Percentiles rank a stretch among this genome's conserved stretches.
Conservation (phyloP, 2,329 filamentous ascomycete species). For the Monosporascus sp. region DNA sequence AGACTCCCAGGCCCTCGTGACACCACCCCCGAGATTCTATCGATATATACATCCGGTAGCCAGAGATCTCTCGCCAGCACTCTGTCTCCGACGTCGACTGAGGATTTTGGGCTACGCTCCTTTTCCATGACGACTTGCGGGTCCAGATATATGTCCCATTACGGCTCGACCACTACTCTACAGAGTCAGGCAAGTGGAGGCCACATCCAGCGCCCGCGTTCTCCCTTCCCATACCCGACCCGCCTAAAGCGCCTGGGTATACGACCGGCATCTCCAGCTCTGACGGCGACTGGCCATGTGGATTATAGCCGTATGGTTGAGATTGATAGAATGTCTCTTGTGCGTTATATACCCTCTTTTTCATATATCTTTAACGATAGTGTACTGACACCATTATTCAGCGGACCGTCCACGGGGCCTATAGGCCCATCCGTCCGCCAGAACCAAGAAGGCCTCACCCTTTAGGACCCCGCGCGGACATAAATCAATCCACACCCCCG, state of each 20-base stretch:
- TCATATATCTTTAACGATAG: background rate
- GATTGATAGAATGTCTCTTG: constrained; percentile 43
- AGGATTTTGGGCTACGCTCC: constrained; percentile 42
- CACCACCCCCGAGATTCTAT: constrained; percentile 50
- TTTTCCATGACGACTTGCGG: constrained; percentile 52
- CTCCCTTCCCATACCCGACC: constrained; percentile 55
- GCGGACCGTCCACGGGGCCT: constrained; percentile 41
- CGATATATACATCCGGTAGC: constrained; percentile 50
- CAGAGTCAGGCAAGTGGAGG: constrained; percentile 40
- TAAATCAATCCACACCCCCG: constrained; percentile 37
- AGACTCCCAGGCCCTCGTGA: constrained; percentile 46
- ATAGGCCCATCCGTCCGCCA: constrained; percentile 33
- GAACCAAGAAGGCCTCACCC: constrained; percentile 33
- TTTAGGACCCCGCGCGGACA: constrained; percentile 34
- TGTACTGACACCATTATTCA: constrained; percentile 17
- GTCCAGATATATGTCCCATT: constrained; percentile 41
- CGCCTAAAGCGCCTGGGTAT: constrained; percentile 51
- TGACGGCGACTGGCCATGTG: constrained; percentile 41
- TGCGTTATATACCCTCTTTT: constrained; percentile 23
- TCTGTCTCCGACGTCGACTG: constrained; percentile 35
- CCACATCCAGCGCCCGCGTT: constrained; percentile 47
- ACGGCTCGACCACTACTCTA: constrained; percentile 43
- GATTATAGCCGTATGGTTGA: constrained; percentile 49
- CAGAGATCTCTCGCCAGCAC: constrained; percentile 39
- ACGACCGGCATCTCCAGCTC: constrained; percentile 43